Percentiles rank a stretch among this genome's conserved stretches.
phyloP scores from a whole-genome alignment of 2,329 filamentous ascomycete genomes.

The Alternaria brassicae region DNA sequence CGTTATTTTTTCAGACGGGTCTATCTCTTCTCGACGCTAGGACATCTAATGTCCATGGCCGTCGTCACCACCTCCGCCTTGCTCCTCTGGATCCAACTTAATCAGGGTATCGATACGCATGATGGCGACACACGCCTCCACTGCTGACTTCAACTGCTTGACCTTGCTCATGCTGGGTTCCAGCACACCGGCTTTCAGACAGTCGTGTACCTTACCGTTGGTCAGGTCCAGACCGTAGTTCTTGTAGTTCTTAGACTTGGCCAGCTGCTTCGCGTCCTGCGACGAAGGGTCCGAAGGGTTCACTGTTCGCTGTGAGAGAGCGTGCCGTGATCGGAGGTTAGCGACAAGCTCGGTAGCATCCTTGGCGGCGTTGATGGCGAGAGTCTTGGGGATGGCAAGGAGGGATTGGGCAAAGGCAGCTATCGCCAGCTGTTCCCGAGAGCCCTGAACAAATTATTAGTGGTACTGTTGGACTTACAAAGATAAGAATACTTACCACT shows the following conservation, averaged over 20 bases:
- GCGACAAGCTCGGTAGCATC: constrained; percentile 94
- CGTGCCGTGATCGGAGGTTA: constrained; percentile 92
- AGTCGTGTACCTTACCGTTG: constrained; percentile 89
- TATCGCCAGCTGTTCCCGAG: constrained; percentile 95
- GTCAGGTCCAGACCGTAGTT: constrained; percentile 95
- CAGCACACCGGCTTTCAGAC: constrained; percentile 91
- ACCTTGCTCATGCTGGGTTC: constrained; percentile 99
- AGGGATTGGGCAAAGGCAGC: constrained; percentile 96
- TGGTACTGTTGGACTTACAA: neutral
- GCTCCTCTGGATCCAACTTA: constrained; percentile 91
- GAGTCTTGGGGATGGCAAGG: constrained; percentile 92
- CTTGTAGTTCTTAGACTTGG: constrained; percentile 96
- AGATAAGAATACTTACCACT: constrained; percentile 65
- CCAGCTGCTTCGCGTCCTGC: constrained; percentile 86
- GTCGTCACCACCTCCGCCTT: constrained; percentile 73
- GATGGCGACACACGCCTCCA: constrained; percentile 97
- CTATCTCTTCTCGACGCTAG: constrained; percentile 8
- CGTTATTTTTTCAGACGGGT: constrained; percentile 16
- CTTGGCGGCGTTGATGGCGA: constrained; percentile 96
- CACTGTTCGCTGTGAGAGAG: constrained; percentile 83
- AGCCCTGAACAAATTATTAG: constrained; percentile 62
- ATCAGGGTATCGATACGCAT: constrained; percentile 99
- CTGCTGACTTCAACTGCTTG: constrained; percentile 95
- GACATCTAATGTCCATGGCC: constrained; percentile 78
- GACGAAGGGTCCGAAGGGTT: constrained; percentile 67